Evolutionary conservation across 768 basidiomycete species (phyloP).

Genomic region (Leccinum rimulosum): DNA sequence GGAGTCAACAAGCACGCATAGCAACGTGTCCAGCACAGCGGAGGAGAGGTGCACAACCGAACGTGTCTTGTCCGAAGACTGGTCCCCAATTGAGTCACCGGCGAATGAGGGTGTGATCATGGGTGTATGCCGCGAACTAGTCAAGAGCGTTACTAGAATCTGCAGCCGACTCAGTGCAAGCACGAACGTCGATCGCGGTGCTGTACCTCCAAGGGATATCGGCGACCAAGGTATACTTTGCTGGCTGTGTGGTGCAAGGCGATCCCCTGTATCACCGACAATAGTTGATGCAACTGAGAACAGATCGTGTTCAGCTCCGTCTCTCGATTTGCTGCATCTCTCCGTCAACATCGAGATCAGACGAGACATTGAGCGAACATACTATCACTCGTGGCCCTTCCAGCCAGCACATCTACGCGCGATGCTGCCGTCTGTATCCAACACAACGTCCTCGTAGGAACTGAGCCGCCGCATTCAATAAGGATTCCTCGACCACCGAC

Average conservation of each 20-base stretch:
- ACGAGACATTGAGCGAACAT: slow-evolving; percentile 12
- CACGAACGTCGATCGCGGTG: not conserved
- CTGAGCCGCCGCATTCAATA: slow-evolving; percentile 36
- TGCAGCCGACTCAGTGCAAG: slow-evolving; percentile 29
- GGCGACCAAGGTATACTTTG: slow-evolving; percentile 68
- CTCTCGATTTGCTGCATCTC: slow-evolving; percentile 39
- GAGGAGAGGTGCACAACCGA: slow-evolving; percentile 56
- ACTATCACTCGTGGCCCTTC: slow-evolving; percentile 46
- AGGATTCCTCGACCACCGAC: not conserved
- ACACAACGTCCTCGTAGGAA: slow-evolving; percentile 60
- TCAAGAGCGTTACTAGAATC: slow-evolving; percentile 71
- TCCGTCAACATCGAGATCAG: slow-evolving; percentile 1
- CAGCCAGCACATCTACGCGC: slow-evolving; percentile 49
- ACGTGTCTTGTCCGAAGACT: slow-evolving; percentile 23
- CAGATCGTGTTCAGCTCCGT: slow-evolving; percentile 48
- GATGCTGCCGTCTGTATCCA: slow-evolving; percentile 57
- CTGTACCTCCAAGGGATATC: slow-evolving; percentile 62
- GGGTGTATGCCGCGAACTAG: slow-evolving; percentile 64
- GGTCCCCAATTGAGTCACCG: not conserved
- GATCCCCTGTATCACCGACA: slow-evolving; percentile 77
- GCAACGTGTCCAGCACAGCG: slow-evolving; percentile 74
- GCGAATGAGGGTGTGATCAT: slow-evolving; percentile 20
- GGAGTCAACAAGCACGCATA: slow-evolving; percentile 89
- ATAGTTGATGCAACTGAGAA: slow-evolving; percentile 52
- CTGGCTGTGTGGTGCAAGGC: slow-evolving; percentile 64